Percentiles rank a stretch among this genome's conserved stretches.
phyloP scores from a whole-genome alignment of 768 basidiomycete species.

The Amanita exitialis region DNA sequence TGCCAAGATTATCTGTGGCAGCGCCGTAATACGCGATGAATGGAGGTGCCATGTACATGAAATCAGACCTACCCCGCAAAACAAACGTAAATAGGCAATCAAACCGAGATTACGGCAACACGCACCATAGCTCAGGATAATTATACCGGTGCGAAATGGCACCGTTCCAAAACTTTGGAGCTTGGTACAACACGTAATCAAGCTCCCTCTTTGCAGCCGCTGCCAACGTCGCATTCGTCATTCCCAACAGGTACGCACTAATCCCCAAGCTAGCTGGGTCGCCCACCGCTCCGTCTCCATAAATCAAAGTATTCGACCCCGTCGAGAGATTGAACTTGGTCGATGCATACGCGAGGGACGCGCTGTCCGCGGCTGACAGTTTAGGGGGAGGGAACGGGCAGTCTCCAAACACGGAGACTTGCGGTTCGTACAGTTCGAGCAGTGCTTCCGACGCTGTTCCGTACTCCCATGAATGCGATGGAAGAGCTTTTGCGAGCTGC shows the following conservation, averaged over 20 bases:
- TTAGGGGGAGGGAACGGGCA: constrained; percentile 24
- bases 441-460: constrained; percentile 32
- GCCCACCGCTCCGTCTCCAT: constrained; percentile 31
- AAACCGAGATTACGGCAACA: not conserved
- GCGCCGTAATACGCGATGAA: constrained; percentile 40
- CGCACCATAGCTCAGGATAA: constrained; percentile 32
- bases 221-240: constrained; percentile 20
- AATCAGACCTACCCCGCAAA: constrained; percentile 32
- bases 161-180: constrained; percentile 30
- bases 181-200: constrained; percentile 22
- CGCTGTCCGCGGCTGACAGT: constrained; percentile 12
- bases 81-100: not conserved
- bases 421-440: constrained; percentile 31
- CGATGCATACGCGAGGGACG: constrained; percentile 26
- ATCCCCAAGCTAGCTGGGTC: constrained; percentile 42
- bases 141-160: constrained; percentile 35
- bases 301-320: constrained; percentile 22
- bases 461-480: constrained; percentile 39
- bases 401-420: constrained; percentile 28
- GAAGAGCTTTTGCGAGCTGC: constrained; percentile 22
- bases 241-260: constrained; percentile 32
- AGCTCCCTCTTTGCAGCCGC: constrained; percentile 22
- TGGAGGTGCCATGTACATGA: constrained; percentile 41
- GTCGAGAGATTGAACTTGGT: constrained; percentile 26
- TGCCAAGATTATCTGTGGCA: constrained; percentile 21